Evolutionary conservation across 73 alveolate species (phyloP).

Genomic region (Blepharisma stoltei): DNA sequence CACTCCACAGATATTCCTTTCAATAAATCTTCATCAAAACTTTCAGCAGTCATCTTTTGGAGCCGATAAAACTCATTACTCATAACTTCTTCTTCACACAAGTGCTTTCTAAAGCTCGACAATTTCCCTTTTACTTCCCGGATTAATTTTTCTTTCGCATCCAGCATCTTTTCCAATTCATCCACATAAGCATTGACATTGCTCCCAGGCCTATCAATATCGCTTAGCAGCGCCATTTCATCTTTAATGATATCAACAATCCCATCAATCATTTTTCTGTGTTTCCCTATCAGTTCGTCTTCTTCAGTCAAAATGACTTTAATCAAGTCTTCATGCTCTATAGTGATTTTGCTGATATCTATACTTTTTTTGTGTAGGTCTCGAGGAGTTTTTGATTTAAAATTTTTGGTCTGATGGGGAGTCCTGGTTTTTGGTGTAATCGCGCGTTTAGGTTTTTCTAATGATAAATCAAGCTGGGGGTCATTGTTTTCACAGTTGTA

Average conservation of each 20-base stretch:
- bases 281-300: conserved; percentile 84
- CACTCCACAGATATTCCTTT: too few relatives aligned
- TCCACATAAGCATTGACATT: conserved; percentile 95
- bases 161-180: conserved; percentile 82
- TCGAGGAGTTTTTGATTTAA: too few relatives aligned
- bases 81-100: conserved; percentile 26
- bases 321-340: conserved; percentile 5
- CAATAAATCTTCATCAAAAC: too few relatives aligned
- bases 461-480: too few relatives aligned
- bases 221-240: conserved; percentile 92
- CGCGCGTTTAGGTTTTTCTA: too few relatives aligned
- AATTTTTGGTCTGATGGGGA: too few relatives aligned
- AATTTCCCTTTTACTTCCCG: conserved; percentile 35
- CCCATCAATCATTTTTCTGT: conserved; percentile 94
- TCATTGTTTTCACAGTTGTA: not conserved
- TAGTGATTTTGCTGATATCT: not conserved
- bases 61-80: too few relatives aligned
- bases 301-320: conserved; percentile 22
- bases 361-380: too few relatives aligned
- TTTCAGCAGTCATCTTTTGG: too few relatives aligned
- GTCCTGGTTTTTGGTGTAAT: too few relatives aligned
- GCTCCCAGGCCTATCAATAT: conserved; percentile 98
- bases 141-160: conserved; percentile 72
- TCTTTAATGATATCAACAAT: conserved; percentile 93
- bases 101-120: not conserved